phyloP scores from a whole-genome alignment of 345 rosid genomes.

The Odontarrhena argentea region DNA sequence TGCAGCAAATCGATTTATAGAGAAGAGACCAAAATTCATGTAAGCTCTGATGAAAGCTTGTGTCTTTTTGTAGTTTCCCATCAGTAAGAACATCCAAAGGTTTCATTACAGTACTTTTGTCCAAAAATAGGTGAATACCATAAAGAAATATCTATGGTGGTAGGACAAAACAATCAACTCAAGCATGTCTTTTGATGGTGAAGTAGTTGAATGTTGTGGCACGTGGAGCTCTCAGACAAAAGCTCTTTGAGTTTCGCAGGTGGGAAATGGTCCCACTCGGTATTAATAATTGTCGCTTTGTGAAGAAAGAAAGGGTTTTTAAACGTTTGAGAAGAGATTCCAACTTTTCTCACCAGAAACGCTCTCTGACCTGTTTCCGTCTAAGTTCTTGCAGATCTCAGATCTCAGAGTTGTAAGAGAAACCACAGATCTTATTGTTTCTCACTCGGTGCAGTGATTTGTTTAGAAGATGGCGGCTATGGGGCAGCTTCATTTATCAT shows the following conservation, averaged over 20 bases:
- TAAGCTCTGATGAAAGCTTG: neutral
- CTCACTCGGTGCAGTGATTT: neutral
- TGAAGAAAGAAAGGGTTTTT: conserved; percentile 9
- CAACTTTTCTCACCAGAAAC: neutral
- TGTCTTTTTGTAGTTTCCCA: neutral
- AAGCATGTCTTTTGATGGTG: conserved; percentile 10
- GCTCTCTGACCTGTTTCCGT: conserved; percentile 16
- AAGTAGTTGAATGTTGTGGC: conserved; percentile 28
- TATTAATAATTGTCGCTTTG: neutral
- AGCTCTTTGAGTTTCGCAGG: conserved; percentile 10
- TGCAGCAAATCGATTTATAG: neutral
- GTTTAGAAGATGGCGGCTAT: conserved; percentile 43
- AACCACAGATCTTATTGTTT: neutral
- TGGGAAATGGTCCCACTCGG: conserved; percentile 15
- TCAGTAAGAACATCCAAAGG: neutral
- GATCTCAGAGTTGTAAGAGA: neutral
- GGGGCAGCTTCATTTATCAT: conserved; percentile 44
- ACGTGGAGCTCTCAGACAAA: conserved; percentile 25
- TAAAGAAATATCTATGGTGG: conserved; percentile 12
- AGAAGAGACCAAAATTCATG: neutral
- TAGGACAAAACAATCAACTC: neutral
- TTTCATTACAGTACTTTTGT: neutral
- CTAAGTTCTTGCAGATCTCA: conserved; percentile 24
- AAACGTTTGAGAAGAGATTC: conserved; percentile 6
- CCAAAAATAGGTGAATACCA: neutral